These are phyloP conservation scores for Pulveroboletus sp. DNA, from an alignment of 768 basidiomycete genomes.

Conservation along the genomic window DNA sequence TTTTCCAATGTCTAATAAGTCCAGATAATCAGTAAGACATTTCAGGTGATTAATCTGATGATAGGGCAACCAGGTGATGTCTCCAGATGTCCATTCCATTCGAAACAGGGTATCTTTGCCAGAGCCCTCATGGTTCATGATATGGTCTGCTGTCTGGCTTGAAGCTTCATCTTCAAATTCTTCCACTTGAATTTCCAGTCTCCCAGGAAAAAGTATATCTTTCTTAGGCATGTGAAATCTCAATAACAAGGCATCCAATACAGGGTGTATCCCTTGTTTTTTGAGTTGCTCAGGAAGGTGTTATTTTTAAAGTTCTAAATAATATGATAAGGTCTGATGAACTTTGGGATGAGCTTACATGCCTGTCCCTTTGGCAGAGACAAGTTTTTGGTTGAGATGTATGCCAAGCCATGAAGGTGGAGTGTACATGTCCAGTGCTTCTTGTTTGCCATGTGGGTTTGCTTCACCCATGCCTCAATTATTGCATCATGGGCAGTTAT, in stretches of 20 bases:
- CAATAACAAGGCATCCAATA: conserved; percentile 33
- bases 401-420: not conserved
- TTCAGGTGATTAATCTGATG: not conserved
- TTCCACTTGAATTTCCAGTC: conserved; percentile 12
- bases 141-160: not conserved
- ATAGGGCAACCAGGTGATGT: not conserved
- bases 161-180: conserved; percentile 7
- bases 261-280: conserved; percentile 27
- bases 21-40: not conserved
- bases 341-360: conserved; percentile 4
- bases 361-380: not conserved
- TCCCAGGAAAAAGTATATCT: conserved; percentile 23
- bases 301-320: too few relatives aligned
- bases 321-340: too few relatives aligned
- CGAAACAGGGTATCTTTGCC: not conserved
- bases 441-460: conserved; percentile 29
- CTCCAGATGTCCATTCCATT: not conserved
- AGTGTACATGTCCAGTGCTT: not conserved
- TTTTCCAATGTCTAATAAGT: not conserved
- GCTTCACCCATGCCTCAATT: conserved; percentile 30
- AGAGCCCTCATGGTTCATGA: not conserved
- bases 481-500: conserved; percentile 34
- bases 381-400: not conserved
- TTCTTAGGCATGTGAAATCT: conserved; percentile 23
- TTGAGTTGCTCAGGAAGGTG: conserved; percentile 24